These are phyloP conservation scores for Ziziphus jujuba DNA, from an alignment of 306 rosid species.

Conservation along the genomic window DNA sequence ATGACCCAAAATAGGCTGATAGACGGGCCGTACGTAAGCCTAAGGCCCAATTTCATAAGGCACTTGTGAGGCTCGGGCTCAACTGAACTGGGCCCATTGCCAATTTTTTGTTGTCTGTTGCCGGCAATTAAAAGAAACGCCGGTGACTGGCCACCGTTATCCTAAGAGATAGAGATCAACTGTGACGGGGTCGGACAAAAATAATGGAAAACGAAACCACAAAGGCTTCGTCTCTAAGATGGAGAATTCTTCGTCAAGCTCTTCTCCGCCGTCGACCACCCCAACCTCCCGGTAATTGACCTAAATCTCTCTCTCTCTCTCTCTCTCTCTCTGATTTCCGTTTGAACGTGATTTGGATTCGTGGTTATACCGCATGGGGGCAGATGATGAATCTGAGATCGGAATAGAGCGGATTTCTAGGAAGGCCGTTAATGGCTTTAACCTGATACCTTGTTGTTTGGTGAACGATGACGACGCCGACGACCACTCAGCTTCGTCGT, in stretches of 20 bases:
- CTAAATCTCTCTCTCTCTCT: conserved; percentile 5
- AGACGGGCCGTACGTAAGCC: too few relatives aligned
- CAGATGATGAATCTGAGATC: conserved; percentile 51
- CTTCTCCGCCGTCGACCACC: conserved; percentile 46
- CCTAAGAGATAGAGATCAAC: background rate
- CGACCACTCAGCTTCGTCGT: conserved; percentile 1
- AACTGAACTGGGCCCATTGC: background rate
- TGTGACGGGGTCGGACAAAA: background rate
- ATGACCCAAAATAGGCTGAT: too few relatives aligned
- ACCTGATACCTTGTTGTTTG: conserved; percentile 59
- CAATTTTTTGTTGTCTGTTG: background rate
- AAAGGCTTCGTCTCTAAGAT: conserved; percentile 69
- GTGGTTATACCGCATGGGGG: background rate
- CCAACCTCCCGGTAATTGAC: conserved; percentile 23
- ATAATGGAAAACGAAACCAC: conserved; percentile 28
- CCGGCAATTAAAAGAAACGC: background rate
- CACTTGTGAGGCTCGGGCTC: background rate
- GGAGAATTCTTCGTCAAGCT: conserved; percentile 78
- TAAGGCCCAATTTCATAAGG: background rate
- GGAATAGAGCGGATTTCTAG: conserved; percentile 58
- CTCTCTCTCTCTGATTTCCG: background rate
- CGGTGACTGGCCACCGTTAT: background rate
- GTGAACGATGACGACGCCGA: conserved; percentile 19
- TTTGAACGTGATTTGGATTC: conserved; percentile 11
- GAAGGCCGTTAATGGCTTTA: conserved; percentile 64